Evolutionary conservation across 2,329 filamentous ascomycete genomes (phyloP).

Genomic region (Scedosporium aurantiacum): DNA sequence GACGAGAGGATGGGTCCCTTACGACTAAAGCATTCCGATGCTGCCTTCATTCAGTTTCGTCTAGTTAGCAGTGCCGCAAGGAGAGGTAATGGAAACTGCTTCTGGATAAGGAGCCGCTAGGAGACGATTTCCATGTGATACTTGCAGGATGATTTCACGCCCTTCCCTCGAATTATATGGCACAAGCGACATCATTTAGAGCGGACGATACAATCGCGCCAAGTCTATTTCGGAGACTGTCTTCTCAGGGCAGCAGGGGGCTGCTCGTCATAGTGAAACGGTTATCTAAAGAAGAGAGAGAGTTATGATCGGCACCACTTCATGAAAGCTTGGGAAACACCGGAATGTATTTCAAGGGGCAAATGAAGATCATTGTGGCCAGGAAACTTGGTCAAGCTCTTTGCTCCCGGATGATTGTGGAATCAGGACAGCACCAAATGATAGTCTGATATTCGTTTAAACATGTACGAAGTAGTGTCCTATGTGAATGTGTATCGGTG

Average conservation of each 20-base stretch:
- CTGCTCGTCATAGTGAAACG: neutral
- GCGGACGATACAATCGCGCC: neutral
- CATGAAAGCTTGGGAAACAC: no score
- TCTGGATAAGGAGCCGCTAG: neutral
- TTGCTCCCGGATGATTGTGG: no score
- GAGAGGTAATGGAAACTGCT: neutral
- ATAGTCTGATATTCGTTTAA: no score
- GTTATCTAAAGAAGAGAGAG: no score
- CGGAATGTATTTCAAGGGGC: no score
- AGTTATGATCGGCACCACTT: no score
- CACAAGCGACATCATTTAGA: slow-evolving; percentile 54
- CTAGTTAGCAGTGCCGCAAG: neutral
- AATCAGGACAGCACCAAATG: no score
- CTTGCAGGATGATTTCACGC: slow-evolving; percentile 71
- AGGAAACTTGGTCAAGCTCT: no score
- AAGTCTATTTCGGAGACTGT: neutral
- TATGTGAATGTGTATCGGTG: no score
- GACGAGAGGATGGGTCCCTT: slow-evolving; percentile 73
- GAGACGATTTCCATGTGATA: slow-evolving; percentile 15
- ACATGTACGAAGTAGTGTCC: no score
- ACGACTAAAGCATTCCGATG: slow-evolving; percentile 89
- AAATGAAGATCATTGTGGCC: no score
- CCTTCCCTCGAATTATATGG: slow-evolving; percentile 64
- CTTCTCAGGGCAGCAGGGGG: neutral
- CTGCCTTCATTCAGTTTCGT: slow-evolving; percentile 44